phyloP scores from a whole-genome alignment of 768 basidiomycete genomes.

The Termitomyces sp. region DNA sequence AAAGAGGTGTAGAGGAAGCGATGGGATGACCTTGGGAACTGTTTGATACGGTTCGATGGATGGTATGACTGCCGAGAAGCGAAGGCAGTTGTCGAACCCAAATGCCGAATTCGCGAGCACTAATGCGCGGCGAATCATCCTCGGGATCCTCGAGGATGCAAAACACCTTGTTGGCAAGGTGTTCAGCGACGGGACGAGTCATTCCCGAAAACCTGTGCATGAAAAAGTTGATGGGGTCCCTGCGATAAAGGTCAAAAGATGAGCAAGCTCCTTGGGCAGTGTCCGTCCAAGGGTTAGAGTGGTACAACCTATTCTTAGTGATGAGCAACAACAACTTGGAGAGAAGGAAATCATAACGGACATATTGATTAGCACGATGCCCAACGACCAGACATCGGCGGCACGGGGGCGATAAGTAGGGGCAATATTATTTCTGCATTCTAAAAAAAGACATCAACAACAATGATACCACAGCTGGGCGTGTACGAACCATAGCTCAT shows the following conservation, averaged over 20 bases:
- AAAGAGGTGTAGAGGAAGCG: conserved; percentile 55
- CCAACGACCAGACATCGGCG: conserved; percentile 98
- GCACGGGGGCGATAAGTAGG: conserved; percentile 92
- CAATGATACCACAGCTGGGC: neutral
- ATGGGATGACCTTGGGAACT: conserved; percentile 64
- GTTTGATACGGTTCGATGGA: conserved; percentile 57
- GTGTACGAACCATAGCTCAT: conserved; percentile 86
- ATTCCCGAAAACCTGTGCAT: conserved; percentile 87
- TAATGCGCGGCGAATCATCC: conserved; percentile 62
- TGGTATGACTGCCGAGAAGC: conserved; percentile 50
- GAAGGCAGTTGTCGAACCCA: conserved; percentile 85
- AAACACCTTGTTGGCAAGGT: conserved; percentile 81
- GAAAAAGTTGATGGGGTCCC: conserved; percentile 81
- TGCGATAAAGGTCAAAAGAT: conserved; percentile 78
- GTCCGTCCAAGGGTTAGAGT: conserved; percentile 98
- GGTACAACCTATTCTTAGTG: conserved; percentile 69
- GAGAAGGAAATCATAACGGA: conserved; percentile 34
- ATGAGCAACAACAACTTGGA: conserved; percentile 3
- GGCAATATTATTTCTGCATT: conserved; percentile 96
- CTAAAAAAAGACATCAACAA: conserved; percentile 33
- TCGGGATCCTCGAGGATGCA: conserved; percentile 65
- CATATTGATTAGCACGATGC: conserved; percentile 99
- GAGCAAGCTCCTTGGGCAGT: conserved; percentile 75
- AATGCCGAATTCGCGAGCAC: conserved; percentile 76
- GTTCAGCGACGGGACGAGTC: conserved; percentile 81